Base-by-base conservation (phyloP, 139 green algal genomes). In the Closterium sp. region DNA sequence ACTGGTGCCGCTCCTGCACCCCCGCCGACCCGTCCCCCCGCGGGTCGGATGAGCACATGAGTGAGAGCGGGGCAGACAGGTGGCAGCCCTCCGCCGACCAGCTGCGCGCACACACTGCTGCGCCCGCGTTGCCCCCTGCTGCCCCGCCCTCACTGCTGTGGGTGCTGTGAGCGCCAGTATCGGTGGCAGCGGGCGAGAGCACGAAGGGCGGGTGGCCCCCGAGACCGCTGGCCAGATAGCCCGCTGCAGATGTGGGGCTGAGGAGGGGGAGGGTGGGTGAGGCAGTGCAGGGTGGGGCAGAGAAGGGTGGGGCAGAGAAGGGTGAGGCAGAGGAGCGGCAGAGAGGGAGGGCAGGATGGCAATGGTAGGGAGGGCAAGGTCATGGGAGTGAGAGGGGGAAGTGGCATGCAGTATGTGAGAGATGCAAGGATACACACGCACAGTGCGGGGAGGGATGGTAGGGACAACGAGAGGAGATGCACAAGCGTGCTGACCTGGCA, bases 21-120 rank as follows among this genome's bases (percentile, higher is more conserved):
- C n/a, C 86, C 12, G 6, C 86, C 9, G 86, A 66, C 28, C 86
- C 86, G 36, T 89, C 86, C 35, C 86, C 86, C 4, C 31, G n/a
- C n/a, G 86, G 86, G 86, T 89, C 2, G 30, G n/a, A 34, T 2
- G 86, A 89, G 86, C 86, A 89, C 4, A n/a, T 89, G 35, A 89
- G 86, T 1, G 28, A 12, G 30, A 66, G 35, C 4, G 86, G 35
- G 12, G 86, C 86, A 1, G 10, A 3, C 30, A 84, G 4, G 30
- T 89, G 86, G 4, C 86, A 89, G 19, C 86, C 86, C 30, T 89
- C 86, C 21, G 34, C 31, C 28, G 86, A 66, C 86, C 34, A 69
- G 6, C 30, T 33, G 30, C 30, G 31, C 86, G 31, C n/a, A n/a
- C n/a, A n/a, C n/a, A n/a, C n/a, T n/a, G n/a, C n/a, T 33, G 86